phyloP scores from a whole-genome alignment of 768 basidiomycete genomes.

The Boletus rubescentipes region DNA sequence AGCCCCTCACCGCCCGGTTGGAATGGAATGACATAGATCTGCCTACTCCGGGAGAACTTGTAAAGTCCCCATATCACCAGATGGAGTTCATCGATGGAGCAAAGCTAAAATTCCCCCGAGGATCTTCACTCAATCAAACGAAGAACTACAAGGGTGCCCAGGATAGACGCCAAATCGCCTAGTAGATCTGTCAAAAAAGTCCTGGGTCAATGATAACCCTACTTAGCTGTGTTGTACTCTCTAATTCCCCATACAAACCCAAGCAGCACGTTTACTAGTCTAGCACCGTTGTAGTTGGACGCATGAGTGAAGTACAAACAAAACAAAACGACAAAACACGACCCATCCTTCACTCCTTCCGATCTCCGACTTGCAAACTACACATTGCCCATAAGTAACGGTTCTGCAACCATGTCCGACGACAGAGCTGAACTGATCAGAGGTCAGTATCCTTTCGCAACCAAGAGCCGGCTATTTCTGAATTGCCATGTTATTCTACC shows the following conservation, averaged over 20 bases:
- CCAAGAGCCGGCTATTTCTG: background rate
- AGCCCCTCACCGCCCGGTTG: background rate
- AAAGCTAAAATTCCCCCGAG: too few species aligned
- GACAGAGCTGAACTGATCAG: conserved; percentile 34
- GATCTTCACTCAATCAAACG: too few species aligned
- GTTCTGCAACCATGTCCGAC: conserved; percentile 31
- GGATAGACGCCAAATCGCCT: background rate
- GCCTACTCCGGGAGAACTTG: background rate
- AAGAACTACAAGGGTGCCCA: too few species aligned
- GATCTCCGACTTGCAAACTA: background rate
- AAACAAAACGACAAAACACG: conserved; percentile 14
- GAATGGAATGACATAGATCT: background rate
- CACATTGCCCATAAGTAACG: background rate
- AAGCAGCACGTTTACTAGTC: too few species aligned
- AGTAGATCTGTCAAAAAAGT: background rate
- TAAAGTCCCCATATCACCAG: too few species aligned
- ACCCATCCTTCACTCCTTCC: background rate
- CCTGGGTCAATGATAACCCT: background rate
- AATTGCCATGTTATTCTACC: background rate
- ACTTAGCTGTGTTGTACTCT: background rate
- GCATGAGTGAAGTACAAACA: background rate
- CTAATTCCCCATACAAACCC: background rate
- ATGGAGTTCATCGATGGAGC: background rate
- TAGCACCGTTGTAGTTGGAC: too few species aligned
- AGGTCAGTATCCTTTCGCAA: conserved; percentile 19